Base-by-base conservation (phyloP, 192 early-diverging fungal genomes). In the Coemansia pectinata region DNA sequence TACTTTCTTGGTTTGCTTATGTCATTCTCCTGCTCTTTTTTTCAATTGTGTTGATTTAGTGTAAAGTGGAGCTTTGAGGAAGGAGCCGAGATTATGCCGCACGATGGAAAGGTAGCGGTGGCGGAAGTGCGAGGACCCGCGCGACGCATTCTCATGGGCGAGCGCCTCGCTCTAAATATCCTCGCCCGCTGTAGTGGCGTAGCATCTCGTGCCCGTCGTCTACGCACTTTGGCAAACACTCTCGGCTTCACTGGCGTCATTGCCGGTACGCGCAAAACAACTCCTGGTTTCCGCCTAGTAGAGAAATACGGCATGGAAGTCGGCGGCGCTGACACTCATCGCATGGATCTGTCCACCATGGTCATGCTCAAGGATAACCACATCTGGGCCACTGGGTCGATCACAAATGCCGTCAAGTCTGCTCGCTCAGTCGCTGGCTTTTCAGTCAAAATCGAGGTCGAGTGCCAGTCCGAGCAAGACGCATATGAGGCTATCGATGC, bases 311-410 rank as follows among this genome's bases (percentile, higher is more conserved):
- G 94, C 29, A 95, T 96, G 88, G 82, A 95, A 23, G 95, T 99
- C 21, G 97, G 97, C 41, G 97, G 97, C 40, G 91, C 94, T 50
- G 97, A 99, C 74, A 96, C 94, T 0, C 97, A 99, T 78, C 95
- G 97, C 42, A 91, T 94, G 89, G 95, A 98, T 78, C 86, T 99
- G 58, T 97, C 95, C 4, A 90, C 93, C 15, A 97, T 98, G 95
- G 92, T 99, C 61, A 99, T 99, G 97, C 87, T 99, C 57, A 99
- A 99, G 81, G 97, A 99, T 85, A 98, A 99, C 84, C 97, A 99
- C 70, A 91, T 99, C 65, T 99, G 97, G 97, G 88, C 88, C 62
- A 88, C 88, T 44, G 91, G 97, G 0, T 97, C 95, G 0, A 97
- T 99, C 69, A 95, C 95, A 23, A 85, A 86, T n/a, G 96, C 97